Evolutionary conservation across 805 yeast species (phyloP), one percentile per base, ranked within the genome.

Genomic region (Debaryomyces tyrocola): DNA sequence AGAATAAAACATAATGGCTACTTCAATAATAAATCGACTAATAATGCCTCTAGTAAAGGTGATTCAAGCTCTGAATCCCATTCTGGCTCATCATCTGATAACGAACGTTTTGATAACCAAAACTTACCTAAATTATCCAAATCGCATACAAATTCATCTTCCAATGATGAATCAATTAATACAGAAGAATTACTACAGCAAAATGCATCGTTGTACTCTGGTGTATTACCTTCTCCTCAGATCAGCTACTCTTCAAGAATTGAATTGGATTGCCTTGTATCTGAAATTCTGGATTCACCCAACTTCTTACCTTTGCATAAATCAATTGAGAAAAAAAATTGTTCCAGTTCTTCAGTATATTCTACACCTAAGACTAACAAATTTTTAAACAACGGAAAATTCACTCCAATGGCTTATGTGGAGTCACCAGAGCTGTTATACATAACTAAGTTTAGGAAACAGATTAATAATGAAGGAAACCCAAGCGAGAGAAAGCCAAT

Each of bases 191-290:
- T 66, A 29, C 60, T 66, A 60, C 60, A 59, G 37, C 65, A 60
- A 17, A 62, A 65, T 43, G 63, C 61, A 3, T 65, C 70, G 4
- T 49, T 65, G 10, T 55, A 56, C 31, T 66, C 73, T 1, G 73
- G 60, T 11, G 43, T 63, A 7, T 54, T 69, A n/a, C 74, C 75
- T 1, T 70, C 74, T 0, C 74, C 74, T 2, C 74, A 69, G 50
- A 66, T 69, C 24, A 62, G 68, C 43, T 60, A 61, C 11, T 12
- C 14, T n/a, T 31, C 34, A n/a, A 12, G 17, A 31, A n/a, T 31
- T 6, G 34, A 31, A 14, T n/a, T 12, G 17, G 34, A 31, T 31
- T 24, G 27, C 10, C 27, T 24, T 9, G 27, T 24, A 7, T 24
- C 27, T 24, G 27, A 24, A 24, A 24, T 24, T 24, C 14, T 31